Conservation (phyloP, 1,284 basidiomycete species). For the Omphalotus olearius region DNA sequence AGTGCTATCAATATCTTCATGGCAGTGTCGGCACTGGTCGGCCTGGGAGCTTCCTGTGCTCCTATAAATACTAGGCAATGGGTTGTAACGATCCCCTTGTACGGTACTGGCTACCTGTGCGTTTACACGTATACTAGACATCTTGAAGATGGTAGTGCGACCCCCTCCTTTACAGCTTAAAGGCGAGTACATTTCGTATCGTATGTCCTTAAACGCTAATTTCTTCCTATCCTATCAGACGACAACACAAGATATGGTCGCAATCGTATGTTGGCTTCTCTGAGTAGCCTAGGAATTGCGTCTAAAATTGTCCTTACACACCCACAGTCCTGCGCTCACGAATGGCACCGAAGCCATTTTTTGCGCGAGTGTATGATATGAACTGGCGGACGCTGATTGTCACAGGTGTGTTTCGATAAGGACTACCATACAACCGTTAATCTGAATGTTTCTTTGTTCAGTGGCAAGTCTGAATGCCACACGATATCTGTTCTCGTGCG, state of each 20-base stretch:
- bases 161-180: conserved; percentile 35
- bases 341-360: conserved; percentile 21
- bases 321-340: conserved; percentile 4
- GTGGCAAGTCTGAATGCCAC: conserved; percentile 34
- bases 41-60: conserved; percentile 1
- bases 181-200: conserved; percentile 22
- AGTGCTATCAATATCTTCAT: no score
- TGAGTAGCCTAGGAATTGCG: not conserved
- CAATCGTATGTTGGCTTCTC: not conserved
- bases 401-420: conserved; percentile 20
- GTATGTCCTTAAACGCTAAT: not conserved
- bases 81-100: not conserved
- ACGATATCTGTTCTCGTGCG: conserved; percentile 31
- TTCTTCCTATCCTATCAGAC: conserved; percentile 17
- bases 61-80: not conserved
- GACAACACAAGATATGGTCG: conserved; percentile 27
- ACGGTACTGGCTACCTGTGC: conserved; percentile 12
- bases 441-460: conserved; percentile 11
- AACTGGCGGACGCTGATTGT: conserved; percentile 35
- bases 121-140: conserved; percentile 17
- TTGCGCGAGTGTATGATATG: conserved; percentile 30
- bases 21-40: not conserved
- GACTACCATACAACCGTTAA: conserved; percentile 5
- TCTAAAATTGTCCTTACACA: not conserved
- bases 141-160: conserved; percentile 24